Percentiles rank a stretch among this genome's conserved stretches.
phyloP scores from a whole-genome alignment of 2,329 filamentous ascomycete species.

The Boeremia exigua region DNA sequence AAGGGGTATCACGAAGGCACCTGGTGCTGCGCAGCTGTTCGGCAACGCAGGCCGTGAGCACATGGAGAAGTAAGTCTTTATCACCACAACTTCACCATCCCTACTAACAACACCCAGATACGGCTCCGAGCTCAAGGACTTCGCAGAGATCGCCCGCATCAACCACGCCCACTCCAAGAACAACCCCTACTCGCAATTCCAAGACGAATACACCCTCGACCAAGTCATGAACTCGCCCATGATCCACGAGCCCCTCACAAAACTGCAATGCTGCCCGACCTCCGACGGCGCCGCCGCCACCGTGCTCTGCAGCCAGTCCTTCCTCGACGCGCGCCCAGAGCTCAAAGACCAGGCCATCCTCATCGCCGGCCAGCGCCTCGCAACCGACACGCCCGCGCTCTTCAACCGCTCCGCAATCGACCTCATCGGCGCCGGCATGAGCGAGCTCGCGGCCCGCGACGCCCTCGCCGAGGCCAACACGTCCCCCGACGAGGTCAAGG shows the following conservation, averaged over 20 bases:
- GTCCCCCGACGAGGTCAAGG: slow-evolving; percentile 71
- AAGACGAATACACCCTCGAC: slow-evolving; percentile 85
- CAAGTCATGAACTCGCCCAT: slow-evolving; percentile 77
- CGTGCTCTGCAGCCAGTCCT: slow-evolving; percentile 85
- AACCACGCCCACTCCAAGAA: slow-evolving; percentile 91
- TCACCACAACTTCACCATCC: neutral
- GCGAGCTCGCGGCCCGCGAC: slow-evolving; percentile 68
- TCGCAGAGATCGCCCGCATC: slow-evolving; percentile 90
- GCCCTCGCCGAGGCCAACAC: slow-evolving; percentile 78
- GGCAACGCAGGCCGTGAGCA: slow-evolving; percentile 94
- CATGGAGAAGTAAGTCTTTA: slow-evolving; percentile 76
- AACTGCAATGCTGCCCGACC: slow-evolving; percentile 98
- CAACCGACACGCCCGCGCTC: slow-evolving; percentile 81
- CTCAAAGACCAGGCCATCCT: slow-evolving; percentile 82
- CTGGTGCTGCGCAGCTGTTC: slow-evolving; percentile 90
- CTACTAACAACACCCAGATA: slow-evolving; percentile 61
- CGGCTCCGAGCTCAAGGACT: slow-evolving; percentile 83
- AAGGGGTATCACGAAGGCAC: slow-evolving; percentile 79
- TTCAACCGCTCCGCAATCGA: slow-evolving; percentile 86
- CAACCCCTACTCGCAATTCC: slow-evolving; percentile 99
- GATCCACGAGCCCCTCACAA: slow-evolving; percentile 88
- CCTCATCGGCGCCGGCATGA: slow-evolving; percentile 89
- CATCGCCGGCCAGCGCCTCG: slow-evolving; percentile 85
- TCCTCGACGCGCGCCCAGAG: slow-evolving; percentile 84
- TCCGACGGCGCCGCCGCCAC: slow-evolving; percentile 91